These are phyloP conservation scores for Ophiocordyceps australis DNA, from an alignment of 2,329 filamentous ascomycete species.

Conservation along the genomic window DNA sequence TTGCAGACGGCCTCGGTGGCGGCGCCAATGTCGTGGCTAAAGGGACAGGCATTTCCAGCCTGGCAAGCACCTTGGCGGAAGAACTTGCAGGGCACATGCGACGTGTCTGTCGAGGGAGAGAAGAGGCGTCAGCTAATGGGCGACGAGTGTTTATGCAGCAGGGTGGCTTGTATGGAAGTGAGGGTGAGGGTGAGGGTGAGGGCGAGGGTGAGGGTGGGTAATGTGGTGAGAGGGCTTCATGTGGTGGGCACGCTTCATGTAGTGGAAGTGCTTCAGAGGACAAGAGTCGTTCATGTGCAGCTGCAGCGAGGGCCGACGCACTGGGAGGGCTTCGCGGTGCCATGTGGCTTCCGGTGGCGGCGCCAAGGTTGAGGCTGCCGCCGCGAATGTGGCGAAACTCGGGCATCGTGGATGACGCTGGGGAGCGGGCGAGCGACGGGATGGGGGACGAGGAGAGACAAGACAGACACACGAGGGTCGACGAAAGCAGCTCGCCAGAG, in stretches of 20 bases:
- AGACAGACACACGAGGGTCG: too few species aligned
- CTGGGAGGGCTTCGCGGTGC: constrained; percentile 42
- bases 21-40: constrained; percentile 79
- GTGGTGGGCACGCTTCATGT: too few species aligned
- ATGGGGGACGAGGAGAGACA: constrained; percentile 1
- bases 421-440: constrained; percentile 4
- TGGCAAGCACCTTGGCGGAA: constrained; percentile 92
- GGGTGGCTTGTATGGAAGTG: too few species aligned
- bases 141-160: too few species aligned
- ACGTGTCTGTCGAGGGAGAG: constrained; percentile 46
- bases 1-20: constrained; percentile 87
- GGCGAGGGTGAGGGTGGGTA: too few species aligned
- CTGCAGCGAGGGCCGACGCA: constrained; percentile 18
- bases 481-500: too few species aligned
- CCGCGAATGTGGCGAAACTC: constrained; percentile 39
- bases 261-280: too few species aligned
- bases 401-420: constrained; percentile 16
- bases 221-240: too few species aligned
- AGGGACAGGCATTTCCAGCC: constrained; percentile 88
- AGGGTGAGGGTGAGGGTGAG: too few species aligned
- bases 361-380: constrained; percentile 33
- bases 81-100: constrained; percentile 99
- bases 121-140: too few species aligned
- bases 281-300: too few species aligned
- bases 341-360: constrained; percentile 9